Conservation (phyloP, 148 eudicot genomes). For the Heliosperma pusillum region DNA sequence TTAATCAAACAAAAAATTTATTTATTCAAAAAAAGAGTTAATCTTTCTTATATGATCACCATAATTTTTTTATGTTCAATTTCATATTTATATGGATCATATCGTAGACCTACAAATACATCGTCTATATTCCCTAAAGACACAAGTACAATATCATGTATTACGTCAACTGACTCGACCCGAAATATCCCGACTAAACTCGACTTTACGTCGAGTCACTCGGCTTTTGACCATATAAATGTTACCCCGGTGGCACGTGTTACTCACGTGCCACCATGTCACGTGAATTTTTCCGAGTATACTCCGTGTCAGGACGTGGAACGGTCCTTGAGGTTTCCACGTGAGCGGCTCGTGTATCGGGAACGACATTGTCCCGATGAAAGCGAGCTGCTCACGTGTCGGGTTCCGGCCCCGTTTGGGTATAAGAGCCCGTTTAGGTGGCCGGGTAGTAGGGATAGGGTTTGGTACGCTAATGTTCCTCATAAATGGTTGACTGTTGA, state of each 20-base stretch:
- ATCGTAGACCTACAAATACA: constrained; percentile 17
- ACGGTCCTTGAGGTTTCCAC: constrained; percentile 54
- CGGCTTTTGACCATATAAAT: constrained; percentile 27
- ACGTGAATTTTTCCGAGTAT: constrained; percentile 45
- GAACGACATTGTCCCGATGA: constrained; percentile 78
- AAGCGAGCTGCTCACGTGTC: constrained; percentile 45
- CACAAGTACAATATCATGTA: constrained; percentile 8
- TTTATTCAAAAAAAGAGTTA: constrained; percentile 16
- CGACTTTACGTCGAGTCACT: constrained; percentile 60
- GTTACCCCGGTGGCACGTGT: constrained; percentile 32
- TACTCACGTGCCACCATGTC: constrained; percentile 48
- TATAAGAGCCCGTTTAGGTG: constrained; percentile 68
- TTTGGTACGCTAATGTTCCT: constrained; percentile 87
- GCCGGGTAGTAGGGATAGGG: constrained; percentile 73
- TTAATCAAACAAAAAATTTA: constrained; percentile 17
- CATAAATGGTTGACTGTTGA: constrained; percentile 88
- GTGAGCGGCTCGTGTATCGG: constrained; percentile 46
- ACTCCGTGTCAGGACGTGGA: constrained; percentile 73
- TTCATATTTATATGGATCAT: constrained; percentile 33
- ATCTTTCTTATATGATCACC: constrained; percentile 21
- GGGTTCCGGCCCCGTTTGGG: constrained; percentile 68
- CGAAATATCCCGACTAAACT: constrained; percentile 23
- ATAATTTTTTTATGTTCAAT: constrained; percentile 24
- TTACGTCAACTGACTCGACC: constrained; percentile 5
- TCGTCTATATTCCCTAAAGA: constrained; percentile 24